Evolutionary conservation across 129 eudicot genomes (phyloP).

Genomic region (Tagetes patula): DNA sequence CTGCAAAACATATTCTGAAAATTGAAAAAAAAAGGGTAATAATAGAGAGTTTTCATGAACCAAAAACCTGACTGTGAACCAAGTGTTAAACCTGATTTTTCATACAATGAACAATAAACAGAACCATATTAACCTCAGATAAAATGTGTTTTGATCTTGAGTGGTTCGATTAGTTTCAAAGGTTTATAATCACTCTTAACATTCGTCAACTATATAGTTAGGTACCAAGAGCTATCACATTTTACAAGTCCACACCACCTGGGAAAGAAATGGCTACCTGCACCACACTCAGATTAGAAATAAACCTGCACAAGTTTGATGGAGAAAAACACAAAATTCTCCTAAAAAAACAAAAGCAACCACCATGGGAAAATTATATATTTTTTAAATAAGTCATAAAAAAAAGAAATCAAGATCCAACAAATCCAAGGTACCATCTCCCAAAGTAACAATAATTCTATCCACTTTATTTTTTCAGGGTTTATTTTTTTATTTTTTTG

Average conservation of each 20-base stretch:
- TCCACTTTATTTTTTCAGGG: background rate
- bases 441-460: constrained; percentile 13
- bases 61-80: too few species aligned
- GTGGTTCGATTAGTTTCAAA: too few species aligned
- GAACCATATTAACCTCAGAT: too few species aligned
- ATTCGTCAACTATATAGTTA: too few species aligned
- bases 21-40: too few species aligned
- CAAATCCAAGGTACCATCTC: constrained; percentile 20
- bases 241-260: constrained; percentile 2
- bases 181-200: background rate
- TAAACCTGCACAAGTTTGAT: constrained; percentile 15
- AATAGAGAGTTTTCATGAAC: too few species aligned
- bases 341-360: constrained; percentile 15
- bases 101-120: too few species aligned
- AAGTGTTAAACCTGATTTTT: background rate
- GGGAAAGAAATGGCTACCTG: background rate
- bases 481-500: constrained; percentile 15
- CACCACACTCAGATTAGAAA: background rate
- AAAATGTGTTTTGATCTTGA: too few species aligned
- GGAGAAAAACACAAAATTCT: constrained; percentile 11
- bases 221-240: constrained; percentile 6
- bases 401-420: constrained; percentile 25
- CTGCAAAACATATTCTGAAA: too few species aligned
- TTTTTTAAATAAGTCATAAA: constrained; percentile 11
- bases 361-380: background rate